A percentile compares a stretch with the other conserved stretches of the same genome.
These are phyloP conservation scores for Eimeria sp. DNA, from an alignment of 169 alveolate species.

Conservation along the genomic window DNA sequence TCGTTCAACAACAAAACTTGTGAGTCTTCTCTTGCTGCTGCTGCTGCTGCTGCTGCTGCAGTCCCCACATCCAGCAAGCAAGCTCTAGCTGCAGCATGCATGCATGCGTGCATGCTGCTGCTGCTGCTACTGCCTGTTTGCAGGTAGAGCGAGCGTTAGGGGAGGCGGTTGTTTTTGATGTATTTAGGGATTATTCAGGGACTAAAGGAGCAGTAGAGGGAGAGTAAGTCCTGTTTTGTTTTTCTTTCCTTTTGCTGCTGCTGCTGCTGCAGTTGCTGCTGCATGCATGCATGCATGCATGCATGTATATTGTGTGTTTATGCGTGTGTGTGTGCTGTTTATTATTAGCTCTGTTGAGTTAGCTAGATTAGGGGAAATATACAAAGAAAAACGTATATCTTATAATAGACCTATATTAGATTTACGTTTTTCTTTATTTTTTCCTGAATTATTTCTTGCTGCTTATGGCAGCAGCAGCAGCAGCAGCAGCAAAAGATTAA, in stretches of 20 bases:
- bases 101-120: too few relatives aligned
- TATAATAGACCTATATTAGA: constrained; percentile 84
- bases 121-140: not conserved
- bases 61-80: too few relatives aligned
- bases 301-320: not conserved
- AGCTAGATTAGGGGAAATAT: constrained; percentile 6
- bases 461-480: constrained; percentile 89
- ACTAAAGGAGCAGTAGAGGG: not conserved
- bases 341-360: constrained; percentile 49
- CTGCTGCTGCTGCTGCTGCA: too few relatives aligned
- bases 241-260: not conserved
- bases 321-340: not conserved
- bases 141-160: constrained; percentile 79
- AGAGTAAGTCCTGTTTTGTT: not conserved
- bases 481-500: constrained; percentile 87
- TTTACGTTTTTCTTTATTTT: constrained; percentile 81
- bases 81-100: too few relatives aligned
- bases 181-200: constrained; percentile 66
- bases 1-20: too few relatives aligned
- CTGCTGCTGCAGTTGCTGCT: too few relatives aligned
- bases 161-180: constrained; percentile 43
- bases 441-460: constrained; percentile 89
- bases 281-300: too few relatives aligned
- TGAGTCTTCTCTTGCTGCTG: too few relatives aligned
- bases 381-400: constrained; percentile 6